Conservation (phyloP, 2,329 filamentous ascomycete species). For the Cyclaneusma minus region DNA sequence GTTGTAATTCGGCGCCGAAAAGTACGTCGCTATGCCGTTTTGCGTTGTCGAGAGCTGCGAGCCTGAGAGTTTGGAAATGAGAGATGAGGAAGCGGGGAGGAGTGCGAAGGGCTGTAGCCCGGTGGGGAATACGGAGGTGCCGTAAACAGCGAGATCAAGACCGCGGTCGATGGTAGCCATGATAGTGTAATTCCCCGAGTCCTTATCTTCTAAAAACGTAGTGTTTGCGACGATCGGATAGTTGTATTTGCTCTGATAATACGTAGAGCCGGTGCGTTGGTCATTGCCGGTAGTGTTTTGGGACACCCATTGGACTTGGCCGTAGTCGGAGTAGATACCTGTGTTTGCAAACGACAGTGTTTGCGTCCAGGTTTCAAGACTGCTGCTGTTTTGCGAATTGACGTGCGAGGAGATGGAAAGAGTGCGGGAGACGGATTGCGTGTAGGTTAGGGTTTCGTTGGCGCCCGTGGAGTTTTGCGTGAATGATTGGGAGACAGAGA, state of each 20-base stretch:
- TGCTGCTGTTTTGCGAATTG: constrained; percentile 28
- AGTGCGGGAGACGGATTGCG: constrained; percentile 35
- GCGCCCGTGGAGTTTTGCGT: constrained; percentile 30
- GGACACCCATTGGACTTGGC: constrained; percentile 34
- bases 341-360: constrained; percentile 36
- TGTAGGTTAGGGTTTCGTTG: constrained; percentile 45
- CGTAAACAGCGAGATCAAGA: constrained; percentile 28
- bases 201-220: constrained; percentile 26
- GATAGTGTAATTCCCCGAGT: constrained; percentile 30
- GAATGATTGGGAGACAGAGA: constrained; percentile 33
- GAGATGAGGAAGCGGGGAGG: constrained; percentile 10
- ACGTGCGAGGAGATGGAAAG: constrained; percentile 38
- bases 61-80: constrained; percentile 18
- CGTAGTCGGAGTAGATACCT: constrained; percentile 37
- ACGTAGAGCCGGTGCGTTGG: constrained; percentile 14
- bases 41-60: constrained; percentile 33
- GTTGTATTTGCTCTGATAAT: constrained; percentile 26
- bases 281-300: constrained; percentile 35
- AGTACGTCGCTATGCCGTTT: constrained; percentile 41
- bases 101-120: constrained; percentile 40
- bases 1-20: constrained; percentile 28
- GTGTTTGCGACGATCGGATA: constrained; percentile 48
- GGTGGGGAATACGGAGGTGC: constrained; percentile 37
- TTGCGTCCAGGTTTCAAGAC: constrained; percentile 39
- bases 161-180: constrained; percentile 31